A percentile compares a stretch with the other conserved stretches of the same genome.
Evolutionary conservation across 2,329 filamentous ascomycete species (phyloP).

Genomic region (Coniosporium tulheliwenetii): DNA sequence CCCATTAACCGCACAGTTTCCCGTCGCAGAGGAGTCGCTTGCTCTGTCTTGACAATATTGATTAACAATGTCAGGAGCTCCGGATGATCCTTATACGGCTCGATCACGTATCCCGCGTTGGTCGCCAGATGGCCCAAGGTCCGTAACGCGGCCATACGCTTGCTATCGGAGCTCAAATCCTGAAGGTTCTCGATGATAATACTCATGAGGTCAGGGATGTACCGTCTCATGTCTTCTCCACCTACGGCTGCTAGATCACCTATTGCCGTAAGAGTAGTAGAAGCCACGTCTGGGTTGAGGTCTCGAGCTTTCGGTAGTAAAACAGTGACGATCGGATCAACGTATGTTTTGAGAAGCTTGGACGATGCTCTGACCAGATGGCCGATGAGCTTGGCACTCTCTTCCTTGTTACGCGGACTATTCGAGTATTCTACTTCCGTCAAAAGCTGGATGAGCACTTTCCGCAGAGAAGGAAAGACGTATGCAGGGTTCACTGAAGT

Average conservation of each 20-base stretch:
- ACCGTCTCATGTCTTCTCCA: conserved; percentile 82
- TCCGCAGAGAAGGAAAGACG: conserved; percentile 87
- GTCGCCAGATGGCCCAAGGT: conserved; percentile 86
- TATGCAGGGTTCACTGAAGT: conserved; percentile 90
- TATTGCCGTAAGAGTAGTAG: conserved; percentile 88
- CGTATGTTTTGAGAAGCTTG: conserved; percentile 85
- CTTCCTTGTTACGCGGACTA: conserved; percentile 85
- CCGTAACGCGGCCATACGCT: conserved; percentile 79
- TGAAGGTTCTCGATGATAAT: conserved; percentile 89
- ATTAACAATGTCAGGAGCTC: conserved; percentile 85
- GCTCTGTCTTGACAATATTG: conserved; percentile 86
- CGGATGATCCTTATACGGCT: conserved; percentile 89
- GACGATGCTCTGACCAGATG: conserved; percentile 88
- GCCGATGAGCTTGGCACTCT: conserved; percentile 85
- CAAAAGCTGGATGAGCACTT: conserved; percentile 87
- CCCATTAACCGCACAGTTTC: conserved; percentile 96
- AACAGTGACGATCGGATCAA: conserved; percentile 89
- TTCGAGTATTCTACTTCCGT: conserved; percentile 96
- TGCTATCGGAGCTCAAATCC: conserved; percentile 78
- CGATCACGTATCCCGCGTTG: conserved; percentile 94
- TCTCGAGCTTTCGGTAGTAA: conserved; percentile 88
- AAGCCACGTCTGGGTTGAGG: conserved; percentile 70
- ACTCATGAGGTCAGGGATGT: conserved; percentile 85
- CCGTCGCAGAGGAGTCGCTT: conserved; percentile 68
- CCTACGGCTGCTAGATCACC: conserved; percentile 89